Conservation (phyloP, 345 rosid species). For the Pugionium dolabratum region DNA sequence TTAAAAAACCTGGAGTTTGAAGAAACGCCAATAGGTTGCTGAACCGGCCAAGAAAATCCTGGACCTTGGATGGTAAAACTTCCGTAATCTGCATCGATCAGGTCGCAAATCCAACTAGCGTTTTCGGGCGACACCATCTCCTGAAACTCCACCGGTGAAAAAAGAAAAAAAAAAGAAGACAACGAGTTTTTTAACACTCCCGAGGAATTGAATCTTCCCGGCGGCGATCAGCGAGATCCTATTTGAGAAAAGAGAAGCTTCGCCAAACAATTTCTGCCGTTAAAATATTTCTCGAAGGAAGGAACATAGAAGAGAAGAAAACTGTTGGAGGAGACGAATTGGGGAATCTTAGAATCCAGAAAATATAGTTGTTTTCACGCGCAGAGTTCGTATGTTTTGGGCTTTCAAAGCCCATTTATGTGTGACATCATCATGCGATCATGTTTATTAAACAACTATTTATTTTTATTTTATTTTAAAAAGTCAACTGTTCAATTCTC, state of each 20-base stretch:
- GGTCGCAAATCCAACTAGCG: conserved; percentile 63
- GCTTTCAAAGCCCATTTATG: conserved; percentile 29
- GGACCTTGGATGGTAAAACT: conserved; percentile 57
- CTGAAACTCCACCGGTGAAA: conserved; percentile 31
- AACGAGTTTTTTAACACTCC: not conserved
- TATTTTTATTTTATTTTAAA: too few species aligned
- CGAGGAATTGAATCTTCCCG: conserved; percentile 15
- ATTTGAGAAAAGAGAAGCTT: conserved; percentile 8
- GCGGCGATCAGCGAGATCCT: conserved; percentile 30
- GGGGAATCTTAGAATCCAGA: conserved; percentile 35
- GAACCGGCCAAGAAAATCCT: conserved; percentile 72
- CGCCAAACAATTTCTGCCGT: conserved; percentile 23
- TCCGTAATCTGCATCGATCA: conserved; percentile 76
- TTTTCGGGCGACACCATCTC: conserved; percentile 77
- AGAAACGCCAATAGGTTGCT: conserved; percentile 54
- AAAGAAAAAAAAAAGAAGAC: not conserved
- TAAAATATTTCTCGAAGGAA: not conserved
- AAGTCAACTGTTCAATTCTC: too few species aligned
- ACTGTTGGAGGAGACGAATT: conserved; percentile 38
- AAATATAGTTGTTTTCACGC: conserved; percentile 34
- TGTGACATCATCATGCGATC: too few species aligned
- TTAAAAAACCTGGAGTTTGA: conserved; percentile 59
- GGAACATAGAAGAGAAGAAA: not conserved
- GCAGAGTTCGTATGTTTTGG: conserved; percentile 7
- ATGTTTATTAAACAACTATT: too few species aligned